Percentiles rank a stretch among this genome's conserved stretches.
Evolutionary conservation across 2,329 filamentous ascomycete species (phyloP).

Genomic region (Botrytis galanthina): DNA sequence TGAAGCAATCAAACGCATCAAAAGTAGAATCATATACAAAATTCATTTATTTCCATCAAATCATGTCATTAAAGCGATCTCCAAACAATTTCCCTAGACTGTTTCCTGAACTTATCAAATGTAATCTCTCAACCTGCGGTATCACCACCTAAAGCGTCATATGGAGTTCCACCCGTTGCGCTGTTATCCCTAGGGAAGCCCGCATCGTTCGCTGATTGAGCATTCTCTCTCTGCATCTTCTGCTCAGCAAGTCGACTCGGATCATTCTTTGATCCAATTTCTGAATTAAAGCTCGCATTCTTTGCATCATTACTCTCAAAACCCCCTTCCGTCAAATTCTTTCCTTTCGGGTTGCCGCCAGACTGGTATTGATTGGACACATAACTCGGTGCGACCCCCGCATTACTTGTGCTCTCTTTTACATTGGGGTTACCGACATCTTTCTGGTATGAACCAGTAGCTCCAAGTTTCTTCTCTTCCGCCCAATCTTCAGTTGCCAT

Average conservation of each 20-base stretch:
- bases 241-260: constrained; percentile 47
- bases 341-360: constrained; percentile 31
- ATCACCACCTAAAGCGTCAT: constrained; percentile 11
- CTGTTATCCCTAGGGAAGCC: constrained; percentile 31
- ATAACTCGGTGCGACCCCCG: constrained; percentile 33
- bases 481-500: constrained; percentile 29
- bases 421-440: constrained; percentile 18
- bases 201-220: constrained; percentile 24
- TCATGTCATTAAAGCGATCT: background rate
- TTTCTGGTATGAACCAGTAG: constrained; percentile 23
- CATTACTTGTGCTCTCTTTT: constrained; percentile 22
- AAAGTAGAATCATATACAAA: background rate
- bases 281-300: constrained; percentile 39
- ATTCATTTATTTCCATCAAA: background rate
- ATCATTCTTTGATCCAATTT: constrained; percentile 50
- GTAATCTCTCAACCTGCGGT: background rate
- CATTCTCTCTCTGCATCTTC: constrained; percentile 40
- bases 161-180: constrained; percentile 4
- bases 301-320: constrained; percentile 33
- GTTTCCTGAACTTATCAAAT: too few species aligned
- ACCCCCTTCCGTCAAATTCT: constrained; percentile 35
- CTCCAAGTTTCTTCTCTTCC: constrained; percentile 30
- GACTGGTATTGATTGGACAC: constrained; percentile 31
- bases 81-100: background rate
- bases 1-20: background rate